Evolutionary conservation across 305 asterid species (phyloP).

Genomic region (Galium porrigens): DNA sequence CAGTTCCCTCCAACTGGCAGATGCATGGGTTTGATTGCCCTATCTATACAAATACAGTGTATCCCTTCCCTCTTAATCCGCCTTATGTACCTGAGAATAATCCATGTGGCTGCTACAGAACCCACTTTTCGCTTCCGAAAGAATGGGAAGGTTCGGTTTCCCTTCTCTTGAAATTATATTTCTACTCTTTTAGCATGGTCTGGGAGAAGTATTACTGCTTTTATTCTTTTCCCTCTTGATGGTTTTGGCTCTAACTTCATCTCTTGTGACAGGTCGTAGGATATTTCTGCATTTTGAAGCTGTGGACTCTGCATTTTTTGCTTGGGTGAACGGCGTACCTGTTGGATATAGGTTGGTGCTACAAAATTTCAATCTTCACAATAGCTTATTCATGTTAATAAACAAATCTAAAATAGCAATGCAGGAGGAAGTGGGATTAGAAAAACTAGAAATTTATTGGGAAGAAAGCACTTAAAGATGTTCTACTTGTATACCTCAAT

Average conservation of each 20-base stretch:
- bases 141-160: constrained; percentile 84
- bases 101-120: constrained; percentile 96
- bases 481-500: neutral
- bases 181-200: neutral
- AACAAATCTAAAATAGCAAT: neutral
- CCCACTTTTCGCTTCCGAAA: constrained; percentile 58
- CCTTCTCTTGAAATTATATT: neutral
- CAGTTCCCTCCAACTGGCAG: constrained; percentile 99
- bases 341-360: constrained; percentile 76
- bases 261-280: constrained; percentile 60
- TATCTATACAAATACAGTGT: constrained; percentile 68
- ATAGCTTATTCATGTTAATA: neutral
- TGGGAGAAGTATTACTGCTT: neutral
- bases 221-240: neutral
- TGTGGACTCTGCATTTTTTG: constrained; percentile 87
- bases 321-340: constrained; percentile 83
- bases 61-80: constrained; percentile 81
- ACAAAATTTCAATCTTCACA: constrained; percentile 9
- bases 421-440: neutral
- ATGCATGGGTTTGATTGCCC: constrained; percentile 92
- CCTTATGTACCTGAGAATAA: constrained; percentile 88
- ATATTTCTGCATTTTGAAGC: constrained; percentile 88
- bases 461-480: neutral
- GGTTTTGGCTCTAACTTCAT: neutral
- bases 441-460: neutral